Conservation (phyloP, 2,329 filamentous ascomycete genomes). For the Epichloe sibirici region DNA sequence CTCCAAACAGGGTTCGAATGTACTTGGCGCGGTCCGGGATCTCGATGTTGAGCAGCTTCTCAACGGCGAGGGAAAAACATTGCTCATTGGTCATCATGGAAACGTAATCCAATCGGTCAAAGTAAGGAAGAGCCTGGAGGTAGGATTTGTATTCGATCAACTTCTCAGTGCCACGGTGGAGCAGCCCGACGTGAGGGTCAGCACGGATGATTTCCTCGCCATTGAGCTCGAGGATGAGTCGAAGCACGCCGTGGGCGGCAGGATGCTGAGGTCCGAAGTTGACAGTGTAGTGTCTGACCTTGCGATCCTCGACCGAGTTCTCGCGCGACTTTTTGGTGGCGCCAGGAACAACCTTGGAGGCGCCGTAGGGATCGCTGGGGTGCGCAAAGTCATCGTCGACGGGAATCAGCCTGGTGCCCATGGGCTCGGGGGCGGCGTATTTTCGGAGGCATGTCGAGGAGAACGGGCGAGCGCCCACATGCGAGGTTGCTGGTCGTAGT, state of each 20-base stretch:
- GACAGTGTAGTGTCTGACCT: slow-evolving; percentile 97
- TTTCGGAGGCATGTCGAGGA: slow-evolving; percentile 51
- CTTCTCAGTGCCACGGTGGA: slow-evolving; percentile 97
- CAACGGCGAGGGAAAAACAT: slow-evolving; percentile 86
- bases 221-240: slow-evolving; percentile 92
- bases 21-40: slow-evolving; percentile 92
- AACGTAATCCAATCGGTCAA: slow-evolving; percentile 96
- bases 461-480: slow-evolving; percentile 42
- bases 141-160: slow-evolving; percentile 99
- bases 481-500: slow-evolving; percentile 30
- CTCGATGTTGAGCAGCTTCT: slow-evolving; percentile 96
- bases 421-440: slow-evolving; percentile 43
- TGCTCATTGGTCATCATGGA: slow-evolving; percentile 99
- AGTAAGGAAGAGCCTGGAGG: slow-evolving; percentile 94
- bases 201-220: slow-evolving; percentile 95
- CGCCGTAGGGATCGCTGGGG: slow-evolving; percentile 36
- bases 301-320: slow-evolving; percentile 48
- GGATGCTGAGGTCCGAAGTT: slow-evolving; percentile 99
- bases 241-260: slow-evolving; percentile 93
- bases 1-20: slow-evolving; percentile 90
- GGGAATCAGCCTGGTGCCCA: slow-evolving; percentile 50
- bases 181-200: slow-evolving; percentile 90
- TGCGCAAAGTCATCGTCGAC: slow-evolving; percentile 52
- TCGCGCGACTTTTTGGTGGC: slow-evolving; percentile 34
- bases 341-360: slow-evolving; percentile 29